Percentiles rank a stretch among this genome's conserved stretches.
These are phyloP conservation scores for Geranium incanum DNA, from an alignment of 441 rosid species.

Conservation along the genomic window DNA sequence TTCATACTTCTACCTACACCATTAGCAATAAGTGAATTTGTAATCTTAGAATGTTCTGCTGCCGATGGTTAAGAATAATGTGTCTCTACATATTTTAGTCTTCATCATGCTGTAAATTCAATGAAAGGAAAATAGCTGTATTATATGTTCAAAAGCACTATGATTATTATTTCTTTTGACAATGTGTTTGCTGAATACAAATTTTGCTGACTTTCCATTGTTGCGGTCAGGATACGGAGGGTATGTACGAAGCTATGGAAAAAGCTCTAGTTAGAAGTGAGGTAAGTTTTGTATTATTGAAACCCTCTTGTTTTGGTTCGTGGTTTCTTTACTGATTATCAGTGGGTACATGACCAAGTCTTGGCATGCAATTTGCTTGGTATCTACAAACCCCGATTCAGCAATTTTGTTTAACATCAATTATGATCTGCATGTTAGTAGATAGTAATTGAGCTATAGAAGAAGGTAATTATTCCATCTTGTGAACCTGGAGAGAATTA, in stretches of 20 bases:
- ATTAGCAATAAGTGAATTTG: neutral
- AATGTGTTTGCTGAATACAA: slow-evolving; percentile 59
- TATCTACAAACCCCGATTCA: neutral
- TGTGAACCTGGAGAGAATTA: neutral
- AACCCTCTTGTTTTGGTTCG: slow-evolving; percentile 12
- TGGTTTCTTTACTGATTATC: neutral
- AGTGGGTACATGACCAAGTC: neutral
- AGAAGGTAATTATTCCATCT: neutral
- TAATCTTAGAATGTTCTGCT: neutral
- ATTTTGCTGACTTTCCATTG: slow-evolving; percentile 77
- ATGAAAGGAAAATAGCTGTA: slow-evolving; percentile 26
- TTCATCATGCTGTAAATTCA: neutral
- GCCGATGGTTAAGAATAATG: neutral
- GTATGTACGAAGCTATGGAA: slow-evolving; percentile 53
- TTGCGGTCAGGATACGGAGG: slow-evolving; percentile 74
- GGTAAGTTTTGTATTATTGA: slow-evolving; percentile 33
- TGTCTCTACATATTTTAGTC: neutral
- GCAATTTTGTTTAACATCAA: neutral
- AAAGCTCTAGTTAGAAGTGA: slow-evolving; percentile 53
- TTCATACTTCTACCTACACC: neutral
- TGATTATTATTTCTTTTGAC: slow-evolving; percentile 48
- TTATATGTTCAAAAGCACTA: slow-evolving; percentile 45
- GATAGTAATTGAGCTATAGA: neutral
- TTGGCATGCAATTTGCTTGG: neutral
- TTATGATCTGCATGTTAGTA: neutral